Percentiles rank a stretch among this genome's conserved stretches.
phyloP scores from a whole-genome alignment of 345 rosid species.

The Murraya koenigii region DNA sequence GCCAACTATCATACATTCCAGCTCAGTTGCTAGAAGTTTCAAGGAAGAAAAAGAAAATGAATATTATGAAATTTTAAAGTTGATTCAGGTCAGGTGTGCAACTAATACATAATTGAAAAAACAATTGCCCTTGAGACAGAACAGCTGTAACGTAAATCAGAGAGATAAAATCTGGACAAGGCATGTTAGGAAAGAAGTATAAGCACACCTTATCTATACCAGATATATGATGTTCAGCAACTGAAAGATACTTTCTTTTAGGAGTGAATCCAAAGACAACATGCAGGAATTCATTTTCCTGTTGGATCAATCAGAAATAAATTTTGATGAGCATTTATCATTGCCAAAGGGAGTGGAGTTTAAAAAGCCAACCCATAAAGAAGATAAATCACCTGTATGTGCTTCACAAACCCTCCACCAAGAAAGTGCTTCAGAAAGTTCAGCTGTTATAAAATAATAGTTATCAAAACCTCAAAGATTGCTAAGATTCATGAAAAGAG shows the following conservation, averaged over 20 bases:
- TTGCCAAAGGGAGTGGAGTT: background rate
- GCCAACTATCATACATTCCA: background rate
- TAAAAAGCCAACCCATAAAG: background rate
- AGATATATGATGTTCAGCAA: slow-evolving; percentile 42
- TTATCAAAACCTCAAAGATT: background rate
- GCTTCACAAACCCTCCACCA: slow-evolving; percentile 89
- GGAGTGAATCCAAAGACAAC: slow-evolving; percentile 76
- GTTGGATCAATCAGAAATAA: slow-evolving; percentile 15
- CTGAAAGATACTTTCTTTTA: slow-evolving; percentile 40
- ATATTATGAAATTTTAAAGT: background rate
- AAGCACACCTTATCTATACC: slow-evolving; percentile 58
- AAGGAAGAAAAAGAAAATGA: background rate
- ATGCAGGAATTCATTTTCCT: slow-evolving; percentile 91
- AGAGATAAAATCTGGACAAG: background rate
- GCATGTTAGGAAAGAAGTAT: background rate
- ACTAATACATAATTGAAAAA: background rate
- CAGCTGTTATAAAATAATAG: slow-evolving; percentile 43
- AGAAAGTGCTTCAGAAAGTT: slow-evolving; percentile 81
- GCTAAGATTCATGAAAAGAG: background rate
- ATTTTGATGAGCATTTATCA: background rate
- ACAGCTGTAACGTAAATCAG: background rate
- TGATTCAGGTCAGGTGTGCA: background rate
- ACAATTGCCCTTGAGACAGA: background rate
- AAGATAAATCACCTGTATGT: slow-evolving; percentile 75
- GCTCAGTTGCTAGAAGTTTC: background rate